Conservation (phyloP, 2,329 filamentous ascomycete genomes). For the Neofusicoccum kwambonambiense region DNA sequence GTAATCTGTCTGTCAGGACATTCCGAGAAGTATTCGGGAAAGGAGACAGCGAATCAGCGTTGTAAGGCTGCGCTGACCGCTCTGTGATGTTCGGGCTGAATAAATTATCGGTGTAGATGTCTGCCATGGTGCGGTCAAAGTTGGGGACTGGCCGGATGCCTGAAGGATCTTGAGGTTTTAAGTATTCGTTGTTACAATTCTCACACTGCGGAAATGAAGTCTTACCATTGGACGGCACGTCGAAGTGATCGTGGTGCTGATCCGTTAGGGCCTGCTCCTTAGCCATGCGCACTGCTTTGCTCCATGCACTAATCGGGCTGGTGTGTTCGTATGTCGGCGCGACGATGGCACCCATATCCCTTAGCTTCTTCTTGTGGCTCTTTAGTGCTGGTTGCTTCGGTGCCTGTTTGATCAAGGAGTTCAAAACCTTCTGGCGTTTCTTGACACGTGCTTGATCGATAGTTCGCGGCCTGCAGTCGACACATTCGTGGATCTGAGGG, state of each 20-base stretch:
- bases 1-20: conserved; percentile 72
- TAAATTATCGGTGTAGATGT: conserved; percentile 79
- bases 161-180: conserved; percentile 60
- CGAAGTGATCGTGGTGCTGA: conserved; percentile 50
- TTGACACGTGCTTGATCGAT: no score
- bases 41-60: conserved; percentile 50
- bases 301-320: no score
- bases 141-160: conserved; percentile 63
- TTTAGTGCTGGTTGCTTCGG: no score
- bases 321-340: no score
- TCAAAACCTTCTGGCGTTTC: no score
- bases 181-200: conserved; percentile 63
- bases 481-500: no score
- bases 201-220: conserved; percentile 33
- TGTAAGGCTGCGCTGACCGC: conserved; percentile 38
- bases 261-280: conserved; percentile 61
- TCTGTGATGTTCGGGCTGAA: conserved; percentile 70
- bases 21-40: conserved; percentile 55
- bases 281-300: conserved; percentile 38
- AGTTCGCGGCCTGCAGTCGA: no score
- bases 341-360: no score
- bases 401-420: no score
- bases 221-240: conserved; percentile 57
- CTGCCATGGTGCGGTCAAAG: conserved; percentile 81
- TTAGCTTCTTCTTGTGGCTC: no score